Base-by-base conservation (phyloP, 192 early-diverging fungal species). In the Coemansia reversa region DNA sequence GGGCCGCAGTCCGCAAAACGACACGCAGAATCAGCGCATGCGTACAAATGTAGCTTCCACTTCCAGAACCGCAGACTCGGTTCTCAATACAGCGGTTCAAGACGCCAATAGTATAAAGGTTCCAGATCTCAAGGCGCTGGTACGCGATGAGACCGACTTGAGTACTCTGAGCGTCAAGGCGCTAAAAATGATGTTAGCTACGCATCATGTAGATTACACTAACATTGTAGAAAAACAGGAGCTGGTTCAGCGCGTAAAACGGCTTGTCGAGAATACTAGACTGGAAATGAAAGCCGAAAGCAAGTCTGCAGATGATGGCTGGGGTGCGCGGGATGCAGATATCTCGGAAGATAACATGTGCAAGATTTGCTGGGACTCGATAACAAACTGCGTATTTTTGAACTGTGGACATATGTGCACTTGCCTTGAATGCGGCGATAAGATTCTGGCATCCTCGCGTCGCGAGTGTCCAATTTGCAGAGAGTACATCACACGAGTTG, bases 321-420 rank as follows among this genome's bases (percentile, higher is more conserved):
- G 53, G 28, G 30, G 51, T 67, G 51, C 27, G 42, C 12, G 55
- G 42, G 63, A 69, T 27, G 71, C 67, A 16, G 62, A 39, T 24
- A 27, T 59, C 5, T 57, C 61, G 67, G 91, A 93, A 29, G 87
- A 91, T 39, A 74, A 81, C n/a, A 52, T 90, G 29, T 94, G 92
- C 81, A 88, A 88, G 67, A 90, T 94, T 27, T 94, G 93, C 66
- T 92, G 86, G 75, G 91, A 93, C 69, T 84, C 84, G 12, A 77
- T 83, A 19, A 82, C 90, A 55, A 94, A 94, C 81, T 89, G 89
- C 72, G 91, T 93, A 5, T 89, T 93, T 70, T 73, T 93, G 49
- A 87, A 93, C 67, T 94, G 93, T 63, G 91, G 92, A 32, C 93
- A 94, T 71, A 87, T 93, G 88, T 86, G 86, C 28, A 89, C 91